Evolutionary conservation across 2,329 filamentous ascomycete species (phyloP), one percentile per base, ranked within the genome.

Genomic region (Thielaviopsis punctulata): DNA sequence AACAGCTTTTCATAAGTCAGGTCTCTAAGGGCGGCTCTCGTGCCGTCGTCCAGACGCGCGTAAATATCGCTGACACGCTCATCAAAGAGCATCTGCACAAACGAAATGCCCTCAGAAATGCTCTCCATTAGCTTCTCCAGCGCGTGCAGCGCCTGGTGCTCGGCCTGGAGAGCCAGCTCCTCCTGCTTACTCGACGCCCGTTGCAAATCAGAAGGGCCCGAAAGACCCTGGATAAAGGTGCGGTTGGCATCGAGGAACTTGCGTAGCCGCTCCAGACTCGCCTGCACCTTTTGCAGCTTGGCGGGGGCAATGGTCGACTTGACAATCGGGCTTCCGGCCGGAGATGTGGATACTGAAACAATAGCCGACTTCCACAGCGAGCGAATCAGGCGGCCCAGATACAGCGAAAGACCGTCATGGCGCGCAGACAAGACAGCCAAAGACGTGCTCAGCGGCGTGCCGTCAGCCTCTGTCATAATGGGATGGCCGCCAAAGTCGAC

Each of bases 91-190:
- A 95, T 92, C 21, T 90, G 74, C 3, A 95, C 87, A 60, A 98
- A 98, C 0, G 90, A 94, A 49, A 98, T 95, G 3, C 92, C 92
- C 64, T 98, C 92, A 7, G 92, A 89, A 39, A 95, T 92, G 64
- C 87, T 87, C 52, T 83, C 82, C 65, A 95, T 86, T 22, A 98
- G 73, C 57, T 84, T 81, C 56, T 94, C 79, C 48, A 98, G 70
- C 2, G 87, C 87, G 61, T 92, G 84, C 57, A 98, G 75, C 10
- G 89, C 89, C 59, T 93, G 86, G 63, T 98, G 90, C 65, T 98
- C 92, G 13, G 87, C 90, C 64, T 95, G 90, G 21, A 95, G 72
- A 1, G 89, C 86, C 47, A 95, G 78, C 64, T 96, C 90, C 60
- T 95, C 92, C 62, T 95, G 85, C 57, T 90, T 82, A 52, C 80